Percentiles rank a stretch among this genome's conserved stretches.
These are phyloP conservation scores for Vaccinium corymbosum DNA, from an alignment of 148 eudicot species.

Conservation along the genomic window DNA sequence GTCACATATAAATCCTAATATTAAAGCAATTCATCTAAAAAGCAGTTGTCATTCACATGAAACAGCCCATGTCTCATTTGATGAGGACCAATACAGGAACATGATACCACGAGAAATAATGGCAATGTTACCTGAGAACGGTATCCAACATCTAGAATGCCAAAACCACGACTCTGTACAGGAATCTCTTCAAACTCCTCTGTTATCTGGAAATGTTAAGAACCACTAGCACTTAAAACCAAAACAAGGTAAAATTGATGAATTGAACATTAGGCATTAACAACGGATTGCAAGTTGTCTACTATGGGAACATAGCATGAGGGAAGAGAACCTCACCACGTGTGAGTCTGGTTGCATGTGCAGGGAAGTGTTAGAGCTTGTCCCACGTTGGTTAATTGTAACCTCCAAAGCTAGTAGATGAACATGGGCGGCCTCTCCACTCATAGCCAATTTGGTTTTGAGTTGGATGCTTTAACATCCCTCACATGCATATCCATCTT, in stretches of 20 bases:
- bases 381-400: too few species aligned
- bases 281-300: not conserved
- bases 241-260: not conserved
- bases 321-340: not conserved
- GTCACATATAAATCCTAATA: not conserved
- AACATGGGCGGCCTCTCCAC: too few species aligned
- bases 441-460: too few species aligned
- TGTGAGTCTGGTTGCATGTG: too few species aligned
- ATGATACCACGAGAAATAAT: not conserved
- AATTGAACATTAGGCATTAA: not conserved
- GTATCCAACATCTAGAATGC: conserved; percentile 95
- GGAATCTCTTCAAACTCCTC: conserved; percentile 93
- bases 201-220: conserved; percentile 50
- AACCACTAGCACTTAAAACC: conserved; percentile 7
- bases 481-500: too few species aligned
- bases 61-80: not conserved
- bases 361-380: too few species aligned
- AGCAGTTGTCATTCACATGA: not conserved
- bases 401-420: too few species aligned
- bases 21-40: not conserved
- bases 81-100: conserved; percentile 11
- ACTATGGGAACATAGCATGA: not conserved
- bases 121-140: conserved; percentile 67
- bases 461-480: too few species aligned
- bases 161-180: conserved; percentile 98